Percentiles rank a stretch among this genome's conserved stretches.
Evolutionary conservation across 352 stramenopile genomes (phyloP).

Genomic region (Paralagenidium karlingii): DNA sequence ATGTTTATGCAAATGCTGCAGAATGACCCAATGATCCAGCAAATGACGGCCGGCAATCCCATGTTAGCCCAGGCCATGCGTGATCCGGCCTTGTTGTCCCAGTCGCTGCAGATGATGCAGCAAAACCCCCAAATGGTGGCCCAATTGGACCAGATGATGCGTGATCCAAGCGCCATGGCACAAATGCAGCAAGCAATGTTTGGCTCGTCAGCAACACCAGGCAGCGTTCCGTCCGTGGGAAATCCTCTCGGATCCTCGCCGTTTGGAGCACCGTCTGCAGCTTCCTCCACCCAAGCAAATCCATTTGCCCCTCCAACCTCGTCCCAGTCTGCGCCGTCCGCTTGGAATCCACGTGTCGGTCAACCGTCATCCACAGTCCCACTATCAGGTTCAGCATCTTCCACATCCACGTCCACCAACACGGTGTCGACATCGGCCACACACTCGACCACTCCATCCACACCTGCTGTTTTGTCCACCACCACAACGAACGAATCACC

Average conservation of each 20-base stretch:
- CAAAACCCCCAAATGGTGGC: constrained; percentile 76
- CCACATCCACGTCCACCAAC: constrained; percentile 4
- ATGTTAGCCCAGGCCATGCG: constrained; percentile 67
- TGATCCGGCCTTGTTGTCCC: constrained; percentile 52
- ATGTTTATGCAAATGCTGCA: constrained; percentile 52
- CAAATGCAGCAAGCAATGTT: constrained; percentile 61
- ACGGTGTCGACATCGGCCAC: neutral
- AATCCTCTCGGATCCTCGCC: constrained; percentile 8
- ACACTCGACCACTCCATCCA: neutral
- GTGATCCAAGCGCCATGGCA: constrained; percentile 50
- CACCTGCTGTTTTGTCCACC: constrained; percentile 1
- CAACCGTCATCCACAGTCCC: constrained; percentile 4
- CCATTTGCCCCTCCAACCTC: constrained; percentile 17
- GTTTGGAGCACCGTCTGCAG: constrained; percentile 11
- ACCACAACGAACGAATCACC: constrained; percentile 6
- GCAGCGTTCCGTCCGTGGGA: neutral
- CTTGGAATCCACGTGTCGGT: too few species aligned
- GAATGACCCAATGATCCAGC: constrained; percentile 62
- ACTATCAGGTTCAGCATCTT: constrained; percentile 3
- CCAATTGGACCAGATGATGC: constrained; percentile 73
- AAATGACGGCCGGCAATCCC: constrained; percentile 66
- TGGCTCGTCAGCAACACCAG: too few species aligned
- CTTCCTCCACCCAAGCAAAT: constrained; percentile 12
- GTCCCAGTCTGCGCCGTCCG: constrained; percentile 3
- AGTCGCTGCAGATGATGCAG: constrained; percentile 55